Evolutionary conservation across 306 rosid species (phyloP).

Genomic region (Alnus glutinosa): DNA sequence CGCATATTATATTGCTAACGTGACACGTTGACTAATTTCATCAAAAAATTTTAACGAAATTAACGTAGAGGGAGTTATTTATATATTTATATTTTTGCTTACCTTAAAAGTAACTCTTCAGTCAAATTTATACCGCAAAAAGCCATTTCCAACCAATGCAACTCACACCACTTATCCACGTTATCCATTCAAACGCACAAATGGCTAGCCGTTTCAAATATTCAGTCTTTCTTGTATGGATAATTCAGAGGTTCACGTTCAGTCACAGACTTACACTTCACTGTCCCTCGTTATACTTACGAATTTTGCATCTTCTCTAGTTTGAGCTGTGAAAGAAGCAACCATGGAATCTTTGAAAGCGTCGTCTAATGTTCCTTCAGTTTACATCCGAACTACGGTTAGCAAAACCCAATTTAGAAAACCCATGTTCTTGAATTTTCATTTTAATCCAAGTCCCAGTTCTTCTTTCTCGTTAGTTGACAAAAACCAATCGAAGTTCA

Average conservation of each 20-base stretch:
- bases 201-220: too few species aligned
- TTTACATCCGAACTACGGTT: slow-evolving; percentile 34
- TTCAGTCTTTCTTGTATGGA: too few species aligned
- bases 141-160: too few species aligned
- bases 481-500: slow-evolving; percentile 33
- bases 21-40: too few species aligned
- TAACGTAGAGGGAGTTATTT: too few species aligned
- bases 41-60: too few species aligned
- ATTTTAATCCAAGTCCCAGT: slow-evolving; percentile 5
- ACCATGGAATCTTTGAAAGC: slow-evolving; percentile 59
- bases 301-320: neutral
- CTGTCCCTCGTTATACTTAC: neutral
- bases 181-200: too few species aligned
- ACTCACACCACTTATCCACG: too few species aligned
- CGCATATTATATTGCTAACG: too few species aligned
- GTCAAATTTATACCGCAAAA: too few species aligned
- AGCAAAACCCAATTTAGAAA: slow-evolving; percentile 29
- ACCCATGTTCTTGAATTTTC: slow-evolving; percentile 32
- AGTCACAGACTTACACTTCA: neutral
- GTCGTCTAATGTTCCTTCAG: slow-evolving; percentile 35
- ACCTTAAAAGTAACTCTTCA: too few species aligned
- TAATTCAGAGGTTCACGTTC: neutral
- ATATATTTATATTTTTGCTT: too few species aligned
- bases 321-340: slow-evolving; percentile 13
- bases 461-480: slow-evolving; percentile 28